These are phyloP conservation scores for Suillus sp. DNA, from an alignment of 768 basidiomycete genomes.

Conservation along the genomic window DNA sequence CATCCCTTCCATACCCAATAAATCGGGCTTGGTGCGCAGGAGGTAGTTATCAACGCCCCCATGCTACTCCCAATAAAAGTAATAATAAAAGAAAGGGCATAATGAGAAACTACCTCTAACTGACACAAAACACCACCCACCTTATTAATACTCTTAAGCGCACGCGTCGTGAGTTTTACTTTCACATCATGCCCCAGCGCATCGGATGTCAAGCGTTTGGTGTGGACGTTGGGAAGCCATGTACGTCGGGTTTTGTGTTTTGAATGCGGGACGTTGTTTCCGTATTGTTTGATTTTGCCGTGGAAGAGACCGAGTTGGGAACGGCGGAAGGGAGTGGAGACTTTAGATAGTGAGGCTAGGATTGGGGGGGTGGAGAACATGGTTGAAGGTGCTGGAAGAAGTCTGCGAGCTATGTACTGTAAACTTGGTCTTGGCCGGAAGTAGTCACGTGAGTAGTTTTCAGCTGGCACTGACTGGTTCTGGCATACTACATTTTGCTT, in stretches of 20 bases:
- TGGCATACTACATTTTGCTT: constrained; percentile 14
- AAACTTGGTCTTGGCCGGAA: background rate
- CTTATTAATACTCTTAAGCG: constrained; percentile 83
- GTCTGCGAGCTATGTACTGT: background rate
- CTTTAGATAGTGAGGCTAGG: constrained; percentile 25
- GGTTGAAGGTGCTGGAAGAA: background rate
- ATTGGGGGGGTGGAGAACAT: constrained; percentile 28
- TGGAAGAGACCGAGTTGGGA: constrained; percentile 82
- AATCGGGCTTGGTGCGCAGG: constrained; percentile 43
- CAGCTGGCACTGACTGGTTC: background rate
- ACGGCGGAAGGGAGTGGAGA: constrained; percentile 79
- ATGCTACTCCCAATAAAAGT: constrained; percentile 39
- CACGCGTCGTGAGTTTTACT: constrained; percentile 74
- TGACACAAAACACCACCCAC: constrained; percentile 34
- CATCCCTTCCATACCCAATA: constrained; percentile 44
- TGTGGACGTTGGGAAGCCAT: constrained; percentile 88
- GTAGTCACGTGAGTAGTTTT: constrained; percentile 1
- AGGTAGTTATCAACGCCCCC: constrained; percentile 77
- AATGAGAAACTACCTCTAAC: background rate
- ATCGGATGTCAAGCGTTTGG: constrained; percentile 72
- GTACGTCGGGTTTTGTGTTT: constrained; percentile 84
- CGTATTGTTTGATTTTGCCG: constrained; percentile 75
- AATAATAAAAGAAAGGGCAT: background rate
- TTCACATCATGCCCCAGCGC: constrained; percentile 56
- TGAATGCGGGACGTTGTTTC: constrained; percentile 90